Percentiles rank a stretch among this genome's conserved stretches.
Conservation (phyloP, 306 rosid species). For the Boehmeria nivea region DNA sequence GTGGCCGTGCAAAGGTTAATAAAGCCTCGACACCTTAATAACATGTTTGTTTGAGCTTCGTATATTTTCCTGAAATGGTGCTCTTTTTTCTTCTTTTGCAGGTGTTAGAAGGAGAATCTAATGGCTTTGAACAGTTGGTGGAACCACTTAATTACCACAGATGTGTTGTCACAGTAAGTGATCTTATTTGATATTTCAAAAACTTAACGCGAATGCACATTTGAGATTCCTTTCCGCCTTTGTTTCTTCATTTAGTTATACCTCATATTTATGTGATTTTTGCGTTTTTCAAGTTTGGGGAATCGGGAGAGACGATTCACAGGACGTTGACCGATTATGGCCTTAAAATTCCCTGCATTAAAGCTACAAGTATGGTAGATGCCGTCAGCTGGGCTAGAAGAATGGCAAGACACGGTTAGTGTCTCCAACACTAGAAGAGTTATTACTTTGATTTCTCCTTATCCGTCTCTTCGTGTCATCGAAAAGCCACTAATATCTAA, state of each 20-base stretch:
- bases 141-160: slow-evolving; percentile 25
- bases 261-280: neutral
- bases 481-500: too few species aligned
- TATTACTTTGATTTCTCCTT: neutral
- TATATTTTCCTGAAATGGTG: neutral
- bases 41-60: neutral
- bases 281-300: slow-evolving; percentile 18
- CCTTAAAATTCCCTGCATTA: slow-evolving; percentile 23
- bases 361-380: slow-evolving; percentile 19
- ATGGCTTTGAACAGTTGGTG: slow-evolving; percentile 31
- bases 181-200: neutral
- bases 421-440: neutral
- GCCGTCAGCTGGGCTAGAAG: slow-evolving; percentile 22
- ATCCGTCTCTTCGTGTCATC: too few species aligned
- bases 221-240: neutral
- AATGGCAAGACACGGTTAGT: slow-evolving; percentile 26
- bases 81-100: slow-evolving; percentile 7
- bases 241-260: neutral
- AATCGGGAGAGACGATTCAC: slow-evolving; percentile 24
- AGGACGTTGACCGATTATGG: slow-evolving; percentile 20
- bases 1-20: slow-evolving; percentile 30
- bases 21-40: neutral
- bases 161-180: slow-evolving; percentile 31
- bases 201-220: too few species aligned
- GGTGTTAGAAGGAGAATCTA: slow-evolving; percentile 20